Base-by-base conservation (phyloP, 2,329 filamentous ascomycete species). In the Akanthomyces uredinophilus region DNA sequence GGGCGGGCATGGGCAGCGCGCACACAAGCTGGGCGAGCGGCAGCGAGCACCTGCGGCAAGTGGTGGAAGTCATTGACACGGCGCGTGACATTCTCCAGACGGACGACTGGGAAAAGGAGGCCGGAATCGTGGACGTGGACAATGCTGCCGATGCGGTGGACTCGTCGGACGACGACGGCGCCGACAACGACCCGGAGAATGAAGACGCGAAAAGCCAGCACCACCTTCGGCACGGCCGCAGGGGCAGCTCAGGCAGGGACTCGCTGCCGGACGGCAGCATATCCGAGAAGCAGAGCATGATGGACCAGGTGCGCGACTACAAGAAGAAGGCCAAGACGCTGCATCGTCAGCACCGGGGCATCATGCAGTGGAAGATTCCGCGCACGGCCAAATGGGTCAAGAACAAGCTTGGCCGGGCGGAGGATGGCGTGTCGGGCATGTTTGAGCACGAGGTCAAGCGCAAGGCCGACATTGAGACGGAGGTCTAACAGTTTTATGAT, bases 291-390 rank as follows among this genome's bases (percentile, higher is more conserved):
- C 64, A 85, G 79, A 44, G 70, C 76, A 43, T 73, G 78, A 62
- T 77, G 11, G 80, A 81, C 49, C 78, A 83, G 69, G 63, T 86
- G 51, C 81, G 79, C 62, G 86, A 89, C 64, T 89, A 87, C 70
- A 84, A 82, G 69, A 77, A 79, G 62, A 78, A 86, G 66, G 77
- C 81, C 65, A 83, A 82, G 72, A 79, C 83, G 64, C 74, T 89
- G 65, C 87, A 90, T 71, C 77, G 87, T 54, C 82, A 83, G 69
- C 86, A 92, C 68, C 76, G 86, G 24, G 89, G 89, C 0, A 70
- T 89, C 46, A 92, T 92, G 89, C 89, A 92, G 74, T 92, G 87
- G 85, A 77, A 77, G 74, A 69, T 72, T 51, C 74, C 74, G n/a
- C 76, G 79, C n/a, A 77, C 76, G 16, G 76, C 77, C n/a, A 76